These are phyloP conservation scores for grape (Vitis vinifera) DNA, from an alignment of 164 flowering plant species.

Conservation along the genomic window DNA sequence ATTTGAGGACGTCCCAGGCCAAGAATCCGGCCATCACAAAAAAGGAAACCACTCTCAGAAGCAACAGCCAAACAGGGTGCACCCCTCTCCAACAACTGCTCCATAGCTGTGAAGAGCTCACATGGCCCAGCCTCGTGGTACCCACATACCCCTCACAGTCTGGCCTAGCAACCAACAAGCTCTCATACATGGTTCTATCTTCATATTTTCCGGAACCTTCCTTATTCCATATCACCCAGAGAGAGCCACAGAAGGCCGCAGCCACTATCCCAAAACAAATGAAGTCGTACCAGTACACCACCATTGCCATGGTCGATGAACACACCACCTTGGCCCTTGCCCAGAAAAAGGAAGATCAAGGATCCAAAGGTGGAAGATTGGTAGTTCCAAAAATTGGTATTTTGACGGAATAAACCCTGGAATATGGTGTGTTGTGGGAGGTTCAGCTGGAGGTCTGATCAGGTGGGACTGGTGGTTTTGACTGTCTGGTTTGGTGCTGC, in stretches of 20 bases:
- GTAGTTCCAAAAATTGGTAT: no score
- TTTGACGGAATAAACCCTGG: no score
- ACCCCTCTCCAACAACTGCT: slow-evolving; percentile 63
- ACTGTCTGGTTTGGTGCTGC: slow-evolving; percentile 26
- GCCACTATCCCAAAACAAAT: slow-evolving; percentile 59
- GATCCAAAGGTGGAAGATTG: no score
- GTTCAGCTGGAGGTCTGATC: slow-evolving; percentile 1
- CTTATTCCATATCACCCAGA: slow-evolving; percentile 34
- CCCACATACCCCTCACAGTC: slow-evolving; percentile 18
- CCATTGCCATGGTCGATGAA: slow-evolving; percentile 39
- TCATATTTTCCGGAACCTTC: slow-evolving; percentile 26
- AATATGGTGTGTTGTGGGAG: neutral
- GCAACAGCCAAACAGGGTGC: slow-evolving; percentile 58
- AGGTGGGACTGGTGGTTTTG: slow-evolving; percentile 36
- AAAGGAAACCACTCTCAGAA: slow-evolving; percentile 33
- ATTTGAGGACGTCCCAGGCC: slow-evolving; percentile 43
- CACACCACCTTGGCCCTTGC: neutral
- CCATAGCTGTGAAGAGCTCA: slow-evolving; percentile 50
- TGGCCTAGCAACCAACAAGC: slow-evolving; percentile 28
- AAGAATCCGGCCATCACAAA: slow-evolving; percentile 36
- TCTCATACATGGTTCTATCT: slow-evolving; percentile 29
- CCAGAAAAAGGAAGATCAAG: neutral
- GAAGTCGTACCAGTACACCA: slow-evolving; percentile 54
- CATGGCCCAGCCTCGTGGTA: slow-evolving; percentile 20
- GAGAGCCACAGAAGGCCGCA: slow-evolving; percentile 30